Percentiles rank a stretch among this genome's conserved stretches.
These are phyloP conservation scores for Podospora tetraspora DNA, from an alignment of 495 filamentous ascomycete species.

Conservation along the genomic window DNA sequence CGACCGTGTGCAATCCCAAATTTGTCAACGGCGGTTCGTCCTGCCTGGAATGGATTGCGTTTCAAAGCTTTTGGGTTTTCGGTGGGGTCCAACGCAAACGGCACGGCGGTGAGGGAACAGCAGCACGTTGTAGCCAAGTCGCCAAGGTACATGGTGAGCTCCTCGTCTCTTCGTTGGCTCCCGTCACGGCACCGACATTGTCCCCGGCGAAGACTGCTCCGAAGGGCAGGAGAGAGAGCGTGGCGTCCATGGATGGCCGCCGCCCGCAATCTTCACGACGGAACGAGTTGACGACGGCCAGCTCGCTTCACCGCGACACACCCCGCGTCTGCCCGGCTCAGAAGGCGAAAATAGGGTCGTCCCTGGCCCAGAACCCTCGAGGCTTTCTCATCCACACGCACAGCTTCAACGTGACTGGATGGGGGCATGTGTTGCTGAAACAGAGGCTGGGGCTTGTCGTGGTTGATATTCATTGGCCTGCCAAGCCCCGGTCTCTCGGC, in stretches of 20 bases:
- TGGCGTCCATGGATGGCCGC: no score
- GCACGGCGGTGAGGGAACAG: not conserved
- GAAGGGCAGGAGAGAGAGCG: not conserved
- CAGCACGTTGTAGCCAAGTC: not conserved
- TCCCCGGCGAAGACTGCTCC: not conserved
- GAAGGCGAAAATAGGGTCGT: not conserved
- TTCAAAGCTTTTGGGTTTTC: not conserved
- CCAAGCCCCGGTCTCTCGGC: not conserved
- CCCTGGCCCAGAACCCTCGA: not conserved
- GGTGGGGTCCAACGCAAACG: not conserved
- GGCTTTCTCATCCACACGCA: not conserved
- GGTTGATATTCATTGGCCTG: slow-evolving; percentile 6
- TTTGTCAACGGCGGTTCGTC: not conserved
- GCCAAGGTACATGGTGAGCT: not conserved
- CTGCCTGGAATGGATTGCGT: not conserved
- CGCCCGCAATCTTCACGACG: not conserved
- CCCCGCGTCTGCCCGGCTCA: not conserved
- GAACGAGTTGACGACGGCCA: not conserved
- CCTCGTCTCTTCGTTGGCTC: not conserved
- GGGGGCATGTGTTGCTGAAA: slow-evolving; percentile 10
- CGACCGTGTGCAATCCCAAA: not conserved
- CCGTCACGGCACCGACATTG: not conserved
- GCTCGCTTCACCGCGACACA: not conserved
- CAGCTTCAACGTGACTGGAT: not conserved
- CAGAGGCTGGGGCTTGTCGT: slow-evolving; percentile 10